Percentiles rank a stretch among this genome's conserved stretches.
Conservation (phyloP, 2,329 filamentous ascomycete genomes). For the Fusarium irregulare region DNA sequence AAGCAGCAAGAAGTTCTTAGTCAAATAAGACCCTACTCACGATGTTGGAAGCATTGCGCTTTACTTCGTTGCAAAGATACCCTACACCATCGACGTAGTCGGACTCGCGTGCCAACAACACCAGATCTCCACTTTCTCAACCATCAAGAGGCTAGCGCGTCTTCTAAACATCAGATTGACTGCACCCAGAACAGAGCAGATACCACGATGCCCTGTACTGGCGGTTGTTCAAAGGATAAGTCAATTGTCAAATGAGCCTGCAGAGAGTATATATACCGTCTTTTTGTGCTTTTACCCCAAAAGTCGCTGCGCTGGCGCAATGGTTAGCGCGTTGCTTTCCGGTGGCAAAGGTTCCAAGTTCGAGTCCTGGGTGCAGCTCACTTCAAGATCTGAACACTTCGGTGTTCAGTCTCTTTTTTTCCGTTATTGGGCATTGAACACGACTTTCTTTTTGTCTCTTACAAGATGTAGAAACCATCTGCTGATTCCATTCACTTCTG, state of each 20-base stretch:
- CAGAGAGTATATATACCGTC: background rate
- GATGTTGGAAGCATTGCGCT: too few relatives aligned
- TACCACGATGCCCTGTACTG: too few relatives aligned
- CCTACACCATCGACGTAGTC: background rate
- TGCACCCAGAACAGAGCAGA: too few relatives aligned
- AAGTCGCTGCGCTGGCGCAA: slow-evolving; percentile 37
- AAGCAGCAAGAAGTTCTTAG: too few relatives aligned
- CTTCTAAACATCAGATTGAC: background rate
- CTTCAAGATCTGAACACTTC: background rate
- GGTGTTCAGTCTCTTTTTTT: background rate
- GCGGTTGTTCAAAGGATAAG: too few relatives aligned
- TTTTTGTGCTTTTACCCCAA: background rate
- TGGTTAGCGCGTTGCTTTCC: slow-evolving; percentile 50
- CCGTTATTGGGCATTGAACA: background rate
- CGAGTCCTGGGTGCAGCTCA: slow-evolving; percentile 47
- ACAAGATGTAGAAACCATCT: too few relatives aligned
- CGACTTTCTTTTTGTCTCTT: background rate
- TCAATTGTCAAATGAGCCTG: too few relatives aligned
- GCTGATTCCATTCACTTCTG: background rate
- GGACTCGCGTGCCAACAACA: background rate
- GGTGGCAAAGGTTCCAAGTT: slow-evolving; percentile 53
- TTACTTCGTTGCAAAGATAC: background rate
- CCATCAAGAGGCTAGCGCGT: background rate
- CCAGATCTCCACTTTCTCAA: background rate
- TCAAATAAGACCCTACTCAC: too few relatives aligned